Evolutionary conservation across 192 early-diverging fungal genomes (phyloP).

Genomic region (Chytriomyces confervae): DNA sequence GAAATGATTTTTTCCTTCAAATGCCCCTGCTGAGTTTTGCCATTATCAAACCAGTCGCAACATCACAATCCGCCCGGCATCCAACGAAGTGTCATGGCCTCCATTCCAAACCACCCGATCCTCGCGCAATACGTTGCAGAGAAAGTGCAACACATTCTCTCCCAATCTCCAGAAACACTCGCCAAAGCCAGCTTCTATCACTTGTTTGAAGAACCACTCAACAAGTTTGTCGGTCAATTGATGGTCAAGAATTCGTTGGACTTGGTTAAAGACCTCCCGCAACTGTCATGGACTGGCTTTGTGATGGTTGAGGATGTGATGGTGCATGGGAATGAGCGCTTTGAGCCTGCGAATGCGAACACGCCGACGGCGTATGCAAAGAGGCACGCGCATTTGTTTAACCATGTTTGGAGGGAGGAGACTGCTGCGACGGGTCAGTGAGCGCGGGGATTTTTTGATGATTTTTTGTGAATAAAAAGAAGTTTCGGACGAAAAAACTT

Average conservation of each 20-base stretch:
- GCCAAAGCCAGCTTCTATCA: slow-evolving; percentile 1
- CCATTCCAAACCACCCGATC: slow-evolving; percentile 18
- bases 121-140: slow-evolving; percentile 3
- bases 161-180: neutral
- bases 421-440: neutral
- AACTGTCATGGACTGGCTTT: slow-evolving; percentile 14
- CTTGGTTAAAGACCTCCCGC: neutral
- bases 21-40: neutral
- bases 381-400: neutral
- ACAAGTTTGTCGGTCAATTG: neutral
- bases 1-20: neutral
- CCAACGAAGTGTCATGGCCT: neutral
- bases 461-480: no score
- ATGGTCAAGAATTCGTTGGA: neutral
- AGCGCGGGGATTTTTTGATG: no score
- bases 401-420: slow-evolving; percentile 2
- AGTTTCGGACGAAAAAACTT: no score
- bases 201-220: slow-evolving; percentile 9
- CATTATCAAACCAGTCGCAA: neutral
- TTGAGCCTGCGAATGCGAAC: neutral
- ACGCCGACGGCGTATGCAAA: neutral
- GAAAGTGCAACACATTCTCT: slow-evolving; percentile 4
- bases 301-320: slow-evolving; percentile 25
- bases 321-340: slow-evolving; percentile 29
- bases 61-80: slow-evolving; percentile 14